phyloP scores from a whole-genome alignment of 1,284 basidiomycete genomes.

The Agroathelia rolfsii region DNA sequence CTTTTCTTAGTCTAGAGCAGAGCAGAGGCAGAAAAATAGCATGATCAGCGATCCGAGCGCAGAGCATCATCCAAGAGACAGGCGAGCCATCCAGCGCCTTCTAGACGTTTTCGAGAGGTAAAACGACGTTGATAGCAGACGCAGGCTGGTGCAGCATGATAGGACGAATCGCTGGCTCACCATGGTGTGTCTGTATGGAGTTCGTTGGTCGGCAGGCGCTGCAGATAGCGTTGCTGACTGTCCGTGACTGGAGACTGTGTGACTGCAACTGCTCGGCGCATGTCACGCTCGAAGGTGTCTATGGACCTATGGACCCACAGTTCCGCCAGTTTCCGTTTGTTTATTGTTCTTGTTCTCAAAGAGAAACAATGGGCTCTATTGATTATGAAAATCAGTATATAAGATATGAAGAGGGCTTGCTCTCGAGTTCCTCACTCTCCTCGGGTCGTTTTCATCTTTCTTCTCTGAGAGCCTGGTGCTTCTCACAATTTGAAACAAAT shows the following conservation, averaged over 20 bases:
- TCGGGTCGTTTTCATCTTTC: too few relatives aligned
- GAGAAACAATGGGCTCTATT: too few relatives aligned
- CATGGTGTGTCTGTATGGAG: slow-evolving; percentile 20
- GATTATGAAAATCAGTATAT: too few relatives aligned
- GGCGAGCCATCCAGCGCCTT: slow-evolving; percentile 21
- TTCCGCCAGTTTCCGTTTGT: background rate
- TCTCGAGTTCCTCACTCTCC: too few relatives aligned
- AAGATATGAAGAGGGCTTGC: too few relatives aligned
- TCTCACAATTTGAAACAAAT: too few relatives aligned
- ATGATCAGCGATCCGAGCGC: background rate
- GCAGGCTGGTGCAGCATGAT: slow-evolving; percentile 7
- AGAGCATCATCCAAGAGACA: slow-evolving; percentile 16
- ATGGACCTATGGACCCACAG: background rate
- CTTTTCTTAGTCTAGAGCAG: slow-evolving; percentile 87
- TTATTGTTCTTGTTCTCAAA: too few relatives aligned
- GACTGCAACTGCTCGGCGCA: background rate
- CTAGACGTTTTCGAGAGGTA: slow-evolving; percentile 9
- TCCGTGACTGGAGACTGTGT: slow-evolving; percentile 3
- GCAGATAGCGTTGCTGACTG: slow-evolving; percentile 11
- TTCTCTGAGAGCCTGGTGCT: too few relatives aligned
- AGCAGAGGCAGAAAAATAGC: slow-evolving; percentile 5
- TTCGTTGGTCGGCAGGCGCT: slow-evolving; percentile 16
- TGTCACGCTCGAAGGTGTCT: background rate
- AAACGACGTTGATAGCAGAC: slow-evolving; percentile 8
- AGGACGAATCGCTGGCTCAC: slow-evolving; percentile 3